Evolutionary conservation across 345 rosid species (phyloP).

Genomic region (Carallia pectinifolia): DNA sequence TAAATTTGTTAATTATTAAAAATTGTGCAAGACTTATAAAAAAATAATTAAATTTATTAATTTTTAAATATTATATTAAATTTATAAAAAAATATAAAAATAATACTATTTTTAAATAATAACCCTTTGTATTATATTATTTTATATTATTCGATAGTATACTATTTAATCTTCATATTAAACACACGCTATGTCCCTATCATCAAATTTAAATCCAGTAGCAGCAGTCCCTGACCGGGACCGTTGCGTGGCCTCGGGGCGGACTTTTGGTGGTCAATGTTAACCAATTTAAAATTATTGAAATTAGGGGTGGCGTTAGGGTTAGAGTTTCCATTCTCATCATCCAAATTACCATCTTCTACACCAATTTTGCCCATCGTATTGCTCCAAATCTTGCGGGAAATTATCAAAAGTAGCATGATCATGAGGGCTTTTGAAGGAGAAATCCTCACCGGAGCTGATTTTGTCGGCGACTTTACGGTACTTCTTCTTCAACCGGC

Average conservation of each 20-base stretch:
- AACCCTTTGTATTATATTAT: too few species aligned
- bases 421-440: slow-evolving; percentile 86
- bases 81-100: too few species aligned
- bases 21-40: too few species aligned
- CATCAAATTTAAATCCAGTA: slow-evolving; percentile 50
- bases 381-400: slow-evolving; percentile 86
- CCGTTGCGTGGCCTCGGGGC: slow-evolving; percentile 45
- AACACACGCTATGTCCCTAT: slow-evolving; percentile 16
- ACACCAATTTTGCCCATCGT: slow-evolving; percentile 33
- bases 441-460: slow-evolving; percentile 77
- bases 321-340: slow-evolving; percentile 46
- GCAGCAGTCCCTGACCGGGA: slow-evolving; percentile 31
- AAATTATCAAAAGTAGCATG: slow-evolving; percentile 91
- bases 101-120: too few species aligned
- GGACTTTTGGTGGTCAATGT: slow-evolving; percentile 45
- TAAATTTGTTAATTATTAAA: too few species aligned
- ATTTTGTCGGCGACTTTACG: slow-evolving; percentile 70
- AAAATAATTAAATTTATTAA: too few species aligned
- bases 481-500: slow-evolving; percentile 89
- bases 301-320: slow-evolving; percentile 35
- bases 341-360: slow-evolving; percentile 63
- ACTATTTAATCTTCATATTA: too few species aligned
- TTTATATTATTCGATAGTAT: too few species aligned
- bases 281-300: slow-evolving; percentile 23
- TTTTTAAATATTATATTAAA: too few species aligned